Evolutionary conservation across 495 filamentous ascomycete species (phyloP), one percentile per base, ranked within the genome.

Genomic region (Hypoxylon lienhwacheense): DNA sequence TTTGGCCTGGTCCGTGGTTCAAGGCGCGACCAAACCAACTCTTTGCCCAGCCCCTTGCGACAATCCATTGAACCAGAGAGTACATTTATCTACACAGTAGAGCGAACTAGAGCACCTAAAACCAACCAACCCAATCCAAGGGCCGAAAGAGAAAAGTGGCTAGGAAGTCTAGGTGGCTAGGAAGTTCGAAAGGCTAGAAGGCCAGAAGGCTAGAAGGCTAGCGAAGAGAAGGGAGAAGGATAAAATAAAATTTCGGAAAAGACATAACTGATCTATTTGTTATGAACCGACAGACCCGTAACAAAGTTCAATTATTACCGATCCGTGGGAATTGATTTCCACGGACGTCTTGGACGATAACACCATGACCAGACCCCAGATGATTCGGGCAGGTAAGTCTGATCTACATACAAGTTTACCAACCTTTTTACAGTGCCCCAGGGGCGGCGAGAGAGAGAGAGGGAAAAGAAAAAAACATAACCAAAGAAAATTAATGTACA

Each of bases 341-440:
- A 29, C 40, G 53, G 58, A 50, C 31, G 50, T 39, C 33, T 47
- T 16, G 49, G 21, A 42, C 43, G 49, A 50, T 55, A 51, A 58
- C 73, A 73, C 55, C 61, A 90, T 90, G 87, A 81, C 86, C 59
- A 81, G 87, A 66, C 87, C 87, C 65, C 78, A 84, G 59, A 88
- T 90, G 52, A 84, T 91, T 68, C 79, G 88, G 72, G 88, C 87
- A 64, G 87, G 87, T 91, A 83, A 59, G 41, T 59, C 47, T 51
- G 55, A 67, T 60, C 54, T 59, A 55, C 55, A 50, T 36, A 36
- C 24, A 35, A 43, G 33, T 35, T 44, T 22, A 12, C 39, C 47
- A 33, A 20, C 53, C 56, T 51, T 50, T 47, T 16, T 28, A 61
- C 17, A 47, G n/a, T n/a, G n/a, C n/a, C n/a, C n/a, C n/a, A n/a